Evolutionary conservation across 2,329 filamentous ascomycete genomes (phyloP).

Genomic region (Sporothrix sp.): DNA sequence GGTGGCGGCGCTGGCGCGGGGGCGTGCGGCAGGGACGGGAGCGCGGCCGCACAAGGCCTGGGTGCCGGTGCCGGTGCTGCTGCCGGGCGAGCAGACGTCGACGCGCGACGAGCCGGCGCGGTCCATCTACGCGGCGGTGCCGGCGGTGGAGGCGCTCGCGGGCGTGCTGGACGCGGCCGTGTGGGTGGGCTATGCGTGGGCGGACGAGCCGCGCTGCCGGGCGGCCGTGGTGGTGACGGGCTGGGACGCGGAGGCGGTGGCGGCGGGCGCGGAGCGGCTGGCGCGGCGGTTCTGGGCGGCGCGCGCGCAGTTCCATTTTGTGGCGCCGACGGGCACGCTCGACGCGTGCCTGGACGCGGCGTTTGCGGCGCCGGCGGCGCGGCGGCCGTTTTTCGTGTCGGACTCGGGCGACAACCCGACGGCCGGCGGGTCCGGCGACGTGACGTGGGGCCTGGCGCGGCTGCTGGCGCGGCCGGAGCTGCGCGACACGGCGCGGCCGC

Average conservation of each 20-base stretch:
- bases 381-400: conserved; percentile 42
- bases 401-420: conserved; percentile 48
- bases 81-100: conserved; percentile 46
- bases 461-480: conserved; percentile 38
- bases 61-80: conserved; percentile 40
- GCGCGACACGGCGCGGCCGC: conserved; percentile 15
- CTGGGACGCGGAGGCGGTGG: conserved; percentile 33
- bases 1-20: conserved; percentile 29
- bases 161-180: conserved; percentile 42
- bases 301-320: conserved; percentile 39
- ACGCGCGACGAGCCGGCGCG: conserved; percentile 43
- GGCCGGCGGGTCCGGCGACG: conserved; percentile 43
- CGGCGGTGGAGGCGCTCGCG: conserved; percentile 30
- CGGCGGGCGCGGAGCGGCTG: conserved; percentile 33
- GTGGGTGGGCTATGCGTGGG: conserved; percentile 49
- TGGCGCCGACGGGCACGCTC: conserved; percentile 40
- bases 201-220: conserved; percentile 42
- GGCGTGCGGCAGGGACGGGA: too few species aligned
- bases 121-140: conserved; percentile 39
- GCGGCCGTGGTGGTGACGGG: conserved; percentile 42
- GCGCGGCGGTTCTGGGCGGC: conserved; percentile 39
- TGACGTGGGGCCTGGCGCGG: conserved; percentile 40
- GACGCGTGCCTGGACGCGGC: conserved; percentile 38
- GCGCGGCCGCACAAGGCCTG: conserved; percentile 42
- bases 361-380: conserved; percentile 26